Evolutionary conservation across 108 stramenopile genomes (phyloP), one percentile per base, ranked within the genome.

Genomic region (Pseudonitzschia multiseries): DNA sequence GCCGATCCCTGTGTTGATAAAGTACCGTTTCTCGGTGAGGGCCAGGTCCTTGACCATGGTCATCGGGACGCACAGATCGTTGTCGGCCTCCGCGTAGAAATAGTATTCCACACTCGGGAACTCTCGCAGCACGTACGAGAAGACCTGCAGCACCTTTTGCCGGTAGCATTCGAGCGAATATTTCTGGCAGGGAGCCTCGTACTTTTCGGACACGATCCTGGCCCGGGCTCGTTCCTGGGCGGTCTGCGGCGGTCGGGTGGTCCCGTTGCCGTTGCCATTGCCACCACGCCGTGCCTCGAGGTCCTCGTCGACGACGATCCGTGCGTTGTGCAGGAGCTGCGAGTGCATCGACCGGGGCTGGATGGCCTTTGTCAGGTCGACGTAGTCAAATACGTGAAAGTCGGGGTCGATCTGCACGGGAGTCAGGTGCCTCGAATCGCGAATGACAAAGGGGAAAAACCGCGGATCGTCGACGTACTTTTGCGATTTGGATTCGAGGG

Each of bases 51-150:
- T 63, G 17, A 80, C 46, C 42, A 70, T 68, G 10, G 52, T 59
- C 69, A 80, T 44, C 12, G 79, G 74, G 8, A 75, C 69, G 56
- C 79, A 80, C 27, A 80, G 57, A 50, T 67, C 68, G 70, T 80
- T 80, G 51, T 80, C 79, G 2, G 79, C 65, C 50, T 80, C 79
- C 61, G 75, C 74, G 33, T 80, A 80, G 65, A 80, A 80, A 50
- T 74, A 75, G 57, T 80, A 75, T 27, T 75, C 46, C 10, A 73
- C 61, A 21, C 74, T 42, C 20, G 79, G 69, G 46, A 61, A 60
- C 0, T 65, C 6, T 32, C 53, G 21, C 31, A 80, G 53, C 12
- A 75, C 69, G 40, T 70, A 52, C 14, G 61, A 62, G 71, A 80
- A 80, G 44, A 80, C 72, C 67, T 80, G 79, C 17, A 80, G 14